These are phyloP conservation scores for Xylariaceae sp. DNA, from an alignment of 2,329 filamentous ascomycete species.

Conservation along the genomic window DNA sequence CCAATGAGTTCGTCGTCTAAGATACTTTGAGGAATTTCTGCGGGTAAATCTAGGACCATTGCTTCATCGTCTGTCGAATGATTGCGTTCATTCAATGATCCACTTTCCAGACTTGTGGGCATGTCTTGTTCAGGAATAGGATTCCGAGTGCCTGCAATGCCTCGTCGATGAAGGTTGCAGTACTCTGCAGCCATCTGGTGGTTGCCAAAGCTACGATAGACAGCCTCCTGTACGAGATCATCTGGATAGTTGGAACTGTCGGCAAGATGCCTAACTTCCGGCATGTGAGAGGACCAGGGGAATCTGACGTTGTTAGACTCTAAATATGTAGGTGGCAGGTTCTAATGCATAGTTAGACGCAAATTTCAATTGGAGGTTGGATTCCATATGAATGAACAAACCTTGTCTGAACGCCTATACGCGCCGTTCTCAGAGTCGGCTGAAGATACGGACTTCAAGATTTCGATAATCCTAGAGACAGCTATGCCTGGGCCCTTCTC, in stretches of 20 bases:
- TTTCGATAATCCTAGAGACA: constrained; percentile 74
- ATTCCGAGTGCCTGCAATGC: constrained; percentile 56
- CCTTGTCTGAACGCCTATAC: constrained; percentile 57
- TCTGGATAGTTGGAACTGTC: constrained; percentile 34
- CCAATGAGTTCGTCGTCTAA: constrained; percentile 26
- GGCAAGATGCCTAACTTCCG: constrained; percentile 33
- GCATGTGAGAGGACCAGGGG: constrained; percentile 38
- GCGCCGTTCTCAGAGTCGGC: constrained; percentile 70
- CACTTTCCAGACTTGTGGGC: constrained; percentile 31
- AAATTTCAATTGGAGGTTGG: background rate
- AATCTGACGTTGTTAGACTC: constrained; percentile 42
- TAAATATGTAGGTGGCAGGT: constrained; percentile 36
- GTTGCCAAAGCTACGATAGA: constrained; percentile 75
- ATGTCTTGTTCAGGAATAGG: constrained; percentile 59
- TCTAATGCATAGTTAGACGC: constrained; percentile 22
- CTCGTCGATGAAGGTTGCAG: constrained; percentile 57
- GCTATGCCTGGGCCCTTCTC: constrained; percentile 74
- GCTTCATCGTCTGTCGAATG: constrained; percentile 21
- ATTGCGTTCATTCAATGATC: constrained; percentile 23
- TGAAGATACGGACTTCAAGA: constrained; percentile 70
- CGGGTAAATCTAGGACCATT: constrained; percentile 28
- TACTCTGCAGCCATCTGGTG: constrained; percentile 62
- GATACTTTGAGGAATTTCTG: constrained; percentile 23
- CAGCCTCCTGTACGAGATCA: constrained; percentile 67
- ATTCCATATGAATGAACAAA: constrained; percentile 30